These are phyloP conservation scores for Melanogaster broomeanus DNA, from an alignment of 768 basidiomycete genomes.

Conservation along the genomic window DNA sequence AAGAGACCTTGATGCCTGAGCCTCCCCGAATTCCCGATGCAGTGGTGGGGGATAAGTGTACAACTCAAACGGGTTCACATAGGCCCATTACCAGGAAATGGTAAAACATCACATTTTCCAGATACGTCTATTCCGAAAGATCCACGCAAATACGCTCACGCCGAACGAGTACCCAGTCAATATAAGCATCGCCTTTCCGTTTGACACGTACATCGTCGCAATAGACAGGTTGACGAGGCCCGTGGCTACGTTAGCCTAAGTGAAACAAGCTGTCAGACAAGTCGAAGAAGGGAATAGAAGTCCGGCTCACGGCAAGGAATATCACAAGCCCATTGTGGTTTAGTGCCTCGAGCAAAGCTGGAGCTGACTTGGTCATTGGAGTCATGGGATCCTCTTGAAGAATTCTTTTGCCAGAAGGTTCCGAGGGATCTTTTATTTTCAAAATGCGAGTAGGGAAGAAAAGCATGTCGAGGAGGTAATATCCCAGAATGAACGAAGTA, in stretches of 20 bases:
- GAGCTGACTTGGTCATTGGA: constrained; percentile 31
- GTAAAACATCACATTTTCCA: constrained; percentile 24
- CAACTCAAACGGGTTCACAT: not conserved
- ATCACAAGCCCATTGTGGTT: constrained; percentile 79
- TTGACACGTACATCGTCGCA: constrained; percentile 75
- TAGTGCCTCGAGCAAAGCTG: constrained; percentile 70
- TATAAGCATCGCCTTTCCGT: constrained; percentile 58
- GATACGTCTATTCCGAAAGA: constrained; percentile 35
- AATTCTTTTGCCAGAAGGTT: constrained; percentile 26
- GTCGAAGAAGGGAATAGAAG: not conserved
- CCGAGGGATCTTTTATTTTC: constrained; percentile 22
- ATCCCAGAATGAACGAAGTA: constrained; percentile 77
- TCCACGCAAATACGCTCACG: constrained; percentile 68
- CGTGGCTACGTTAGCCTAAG: constrained; percentile 84
- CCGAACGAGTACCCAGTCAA: constrained; percentile 59
- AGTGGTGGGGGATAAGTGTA: too few species aligned
- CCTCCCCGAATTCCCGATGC: too few species aligned
- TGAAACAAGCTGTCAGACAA: not conserved
- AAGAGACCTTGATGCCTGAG: too few species aligned
- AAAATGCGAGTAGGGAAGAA: constrained; percentile 56
- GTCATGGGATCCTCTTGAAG: constrained; percentile 24
- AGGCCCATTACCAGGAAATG: not conserved
- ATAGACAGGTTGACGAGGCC: constrained; percentile 82
- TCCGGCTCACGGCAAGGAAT: constrained; percentile 73
- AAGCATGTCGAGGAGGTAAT: constrained; percentile 72